phyloP scores from a whole-genome alignment of 805 yeast species.

The Blastobotrys peoriensis region DNA sequence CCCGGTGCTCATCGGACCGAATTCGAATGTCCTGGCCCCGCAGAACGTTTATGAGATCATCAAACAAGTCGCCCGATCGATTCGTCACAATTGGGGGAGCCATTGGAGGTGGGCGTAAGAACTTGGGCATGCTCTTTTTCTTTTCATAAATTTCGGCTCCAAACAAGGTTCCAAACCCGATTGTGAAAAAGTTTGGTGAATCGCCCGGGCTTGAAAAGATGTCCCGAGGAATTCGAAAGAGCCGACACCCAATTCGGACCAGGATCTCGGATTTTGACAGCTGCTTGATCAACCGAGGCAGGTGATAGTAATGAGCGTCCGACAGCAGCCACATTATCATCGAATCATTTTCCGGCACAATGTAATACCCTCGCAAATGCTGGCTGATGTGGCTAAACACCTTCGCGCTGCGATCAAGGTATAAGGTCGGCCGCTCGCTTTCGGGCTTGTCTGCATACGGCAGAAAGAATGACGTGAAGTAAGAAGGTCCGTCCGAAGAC shows the following conservation, averaged over 20 bases:
- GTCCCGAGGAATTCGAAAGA: slow-evolving; percentile 54
- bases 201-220: slow-evolving; percentile 60
- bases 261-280: slow-evolving; percentile 51
- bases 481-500: slow-evolving; percentile 82
- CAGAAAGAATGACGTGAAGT: slow-evolving; percentile 67
- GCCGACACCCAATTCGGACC: slow-evolving; percentile 51
- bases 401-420: slow-evolving; percentile 68
- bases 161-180: slow-evolving; percentile 50
- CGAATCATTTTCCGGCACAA: slow-evolving; percentile 52
- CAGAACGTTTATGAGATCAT: slow-evolving; percentile 48
- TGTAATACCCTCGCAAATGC: slow-evolving; percentile 68
- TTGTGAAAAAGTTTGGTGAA: slow-evolving; percentile 67
- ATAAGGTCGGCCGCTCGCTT: slow-evolving; percentile 37
- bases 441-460: slow-evolving; percentile 26
- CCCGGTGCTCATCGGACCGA: slow-evolving; percentile 48
- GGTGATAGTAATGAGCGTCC: slow-evolving; percentile 68
- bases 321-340: slow-evolving; percentile 56
- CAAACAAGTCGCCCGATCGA: slow-evolving; percentile 50
- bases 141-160: slow-evolving; percentile 2
- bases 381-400: slow-evolving; percentile 59
- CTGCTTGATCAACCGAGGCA: slow-evolving; percentile 48
- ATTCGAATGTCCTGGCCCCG: slow-evolving; percentile 49
- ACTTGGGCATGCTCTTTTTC: slow-evolving; percentile 26
- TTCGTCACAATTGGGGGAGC: slow-evolving; percentile 48
- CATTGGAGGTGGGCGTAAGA: slow-evolving; percentile 75